These are phyloP conservation scores for Fusarium coffeatum DNA, from an alignment of 2,329 filamentous ascomycete genomes.

Conservation along the genomic window DNA sequence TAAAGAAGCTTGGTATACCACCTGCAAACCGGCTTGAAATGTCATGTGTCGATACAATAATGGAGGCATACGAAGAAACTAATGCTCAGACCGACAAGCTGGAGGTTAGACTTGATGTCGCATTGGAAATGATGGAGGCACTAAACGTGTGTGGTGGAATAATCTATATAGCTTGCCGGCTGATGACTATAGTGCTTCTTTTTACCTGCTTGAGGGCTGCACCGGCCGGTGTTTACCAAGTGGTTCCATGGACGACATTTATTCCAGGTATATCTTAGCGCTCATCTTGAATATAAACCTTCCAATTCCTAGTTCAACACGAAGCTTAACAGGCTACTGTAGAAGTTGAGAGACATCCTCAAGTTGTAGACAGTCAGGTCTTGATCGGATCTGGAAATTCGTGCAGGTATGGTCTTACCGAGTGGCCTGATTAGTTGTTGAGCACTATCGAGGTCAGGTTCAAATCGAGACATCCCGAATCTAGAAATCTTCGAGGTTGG, in stretches of 20 bases:
- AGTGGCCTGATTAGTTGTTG: no score
- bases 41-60: no score
- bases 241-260: background rate
- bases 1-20: no score
- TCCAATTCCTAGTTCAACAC: no score
- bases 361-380: fast-evolving
- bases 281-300: no score
- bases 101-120: background rate
- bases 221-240: background rate
- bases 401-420: no score
- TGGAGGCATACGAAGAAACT: no score
- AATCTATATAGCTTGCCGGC: background rate
- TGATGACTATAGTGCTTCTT: background rate
- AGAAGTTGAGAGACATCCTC: no score
- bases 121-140: fast-evolving
- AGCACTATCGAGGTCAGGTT: no score
- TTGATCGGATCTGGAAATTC: no score
- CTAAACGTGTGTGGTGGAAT: background rate
- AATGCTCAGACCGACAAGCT: fast-evolving
- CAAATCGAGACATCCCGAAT: fast-evolving
- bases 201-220: background rate
- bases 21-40: fast-evolving
- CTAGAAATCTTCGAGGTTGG: no score
- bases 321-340: no score
- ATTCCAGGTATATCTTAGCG: background rate